Conservation (phyloP, 768 basidiomycete species). For the Mycena venus region DNA sequence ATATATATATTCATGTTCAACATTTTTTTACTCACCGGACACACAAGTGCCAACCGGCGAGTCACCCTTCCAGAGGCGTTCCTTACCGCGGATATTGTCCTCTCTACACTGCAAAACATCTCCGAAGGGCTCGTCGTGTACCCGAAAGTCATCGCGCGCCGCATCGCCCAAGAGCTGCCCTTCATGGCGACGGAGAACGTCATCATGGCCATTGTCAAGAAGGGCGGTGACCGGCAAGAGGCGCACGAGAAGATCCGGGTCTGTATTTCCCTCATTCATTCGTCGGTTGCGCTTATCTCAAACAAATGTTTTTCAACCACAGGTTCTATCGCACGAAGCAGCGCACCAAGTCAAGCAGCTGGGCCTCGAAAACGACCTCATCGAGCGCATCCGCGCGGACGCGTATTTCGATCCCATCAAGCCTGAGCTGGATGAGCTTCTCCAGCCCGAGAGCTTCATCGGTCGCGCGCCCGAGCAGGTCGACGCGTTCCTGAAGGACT, state of each 20-base stretch:
- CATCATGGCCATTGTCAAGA: conserved; percentile 98
- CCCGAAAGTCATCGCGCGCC: conserved; percentile 92
- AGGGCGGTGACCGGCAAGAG: conserved; percentile 95
- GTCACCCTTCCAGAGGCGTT: conserved; percentile 98
- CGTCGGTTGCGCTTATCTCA: conserved; percentile 11
- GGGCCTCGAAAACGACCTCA: conserved; percentile 95
- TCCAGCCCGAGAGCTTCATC: conserved; percentile 91
- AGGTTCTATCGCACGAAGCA: conserved; percentile 96
- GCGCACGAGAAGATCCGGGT: conserved; percentile 96
- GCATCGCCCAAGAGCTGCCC: conserved; percentile 94
- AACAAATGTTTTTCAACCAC: not conserved
- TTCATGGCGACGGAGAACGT: conserved; percentile 99
- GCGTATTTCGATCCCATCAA: conserved; percentile 94
- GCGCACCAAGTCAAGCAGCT: conserved; percentile 94
- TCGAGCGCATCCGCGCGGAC: conserved; percentile 85
- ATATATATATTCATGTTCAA: conserved; percentile 4
- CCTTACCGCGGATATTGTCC: conserved; percentile 95
- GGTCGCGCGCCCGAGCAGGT: conserved; percentile 97
- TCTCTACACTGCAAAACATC: conserved; percentile 96
- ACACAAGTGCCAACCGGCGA: conserved; percentile 89
- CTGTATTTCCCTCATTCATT: conserved; percentile 37
- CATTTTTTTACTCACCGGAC: not conserved
- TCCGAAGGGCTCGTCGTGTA: conserved; percentile 99
- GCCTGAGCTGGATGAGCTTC: conserved; percentile 77
- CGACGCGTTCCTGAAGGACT: conserved; percentile 86